phyloP scores from a whole-genome alignment of 352 stramenopile species.

The Globisporangium abappressorium region DNA sequence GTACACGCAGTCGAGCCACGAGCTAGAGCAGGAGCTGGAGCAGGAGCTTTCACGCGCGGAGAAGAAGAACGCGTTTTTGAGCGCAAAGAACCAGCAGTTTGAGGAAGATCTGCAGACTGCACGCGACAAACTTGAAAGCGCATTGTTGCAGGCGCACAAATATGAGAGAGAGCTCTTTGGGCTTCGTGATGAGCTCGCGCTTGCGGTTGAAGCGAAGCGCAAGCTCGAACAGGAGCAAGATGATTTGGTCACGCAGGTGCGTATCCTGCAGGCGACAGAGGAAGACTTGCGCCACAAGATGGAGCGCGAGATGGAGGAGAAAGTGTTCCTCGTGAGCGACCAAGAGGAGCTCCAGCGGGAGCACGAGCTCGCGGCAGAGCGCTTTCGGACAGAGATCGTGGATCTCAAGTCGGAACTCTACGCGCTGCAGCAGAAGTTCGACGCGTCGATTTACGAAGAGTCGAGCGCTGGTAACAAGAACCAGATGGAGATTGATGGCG shows the following conservation, averaged over 20 bases:
- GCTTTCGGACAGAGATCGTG: constrained; percentile 80
- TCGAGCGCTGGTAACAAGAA: constrained; percentile 17
- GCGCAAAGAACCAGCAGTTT: constrained; percentile 43
- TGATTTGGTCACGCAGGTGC: constrained; percentile 76
- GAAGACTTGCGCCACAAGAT: constrained; percentile 77
- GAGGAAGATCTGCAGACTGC: constrained; percentile 49
- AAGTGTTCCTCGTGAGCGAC: constrained; percentile 81
- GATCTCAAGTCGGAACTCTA: constrained; percentile 86
- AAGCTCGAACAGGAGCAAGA: constrained; percentile 73
- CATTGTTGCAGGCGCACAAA: constrained; percentile 45
- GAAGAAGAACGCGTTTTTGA: constrained; percentile 41
- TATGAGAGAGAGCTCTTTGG: constrained; percentile 48
- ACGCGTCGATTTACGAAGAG: constrained; percentile 15
- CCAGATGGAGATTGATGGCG: constrained; percentile 16
- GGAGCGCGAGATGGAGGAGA: constrained; percentile 85
- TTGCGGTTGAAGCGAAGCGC: constrained; percentile 35
- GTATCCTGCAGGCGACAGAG: constrained; percentile 77
- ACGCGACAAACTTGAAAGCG: constrained; percentile 52
- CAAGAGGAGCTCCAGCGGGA: constrained; percentile 80
- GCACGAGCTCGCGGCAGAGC: constrained; percentile 74
- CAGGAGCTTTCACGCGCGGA: constrained; percentile 69
- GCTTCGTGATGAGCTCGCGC: constrained; percentile 43
- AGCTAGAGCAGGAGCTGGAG: constrained; percentile 76
- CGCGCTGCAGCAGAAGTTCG: constrained; percentile 64
- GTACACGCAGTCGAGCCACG: constrained; percentile 80